A percentile compares a stretch with the other conserved stretches of the same genome.
These are phyloP conservation scores for Aspergillus carlsbadensis DNA, from an alignment of 495 filamentous ascomycete species.

Conservation along the genomic window DNA sequence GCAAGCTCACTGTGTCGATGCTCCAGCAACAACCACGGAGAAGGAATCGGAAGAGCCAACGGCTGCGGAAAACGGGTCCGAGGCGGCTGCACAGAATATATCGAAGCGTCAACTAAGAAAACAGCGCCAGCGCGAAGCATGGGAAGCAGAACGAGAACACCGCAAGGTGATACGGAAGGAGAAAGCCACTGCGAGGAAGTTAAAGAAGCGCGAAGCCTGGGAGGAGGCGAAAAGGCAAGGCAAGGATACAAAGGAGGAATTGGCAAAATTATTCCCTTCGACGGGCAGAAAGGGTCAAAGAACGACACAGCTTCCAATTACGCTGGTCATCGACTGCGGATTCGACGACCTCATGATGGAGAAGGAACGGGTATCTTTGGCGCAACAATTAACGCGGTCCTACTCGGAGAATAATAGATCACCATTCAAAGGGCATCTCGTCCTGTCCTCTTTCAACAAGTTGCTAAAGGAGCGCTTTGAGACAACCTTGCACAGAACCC, in stretches of 20 bases:
- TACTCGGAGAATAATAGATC: slow-evolving; percentile 83
- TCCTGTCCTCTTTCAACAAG: slow-evolving; percentile 73
- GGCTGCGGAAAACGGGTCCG: slow-evolving; percentile 11
- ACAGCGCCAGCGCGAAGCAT: slow-evolving; percentile 59
- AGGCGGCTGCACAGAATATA: slow-evolving; percentile 33
- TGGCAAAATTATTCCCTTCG: slow-evolving; percentile 36
- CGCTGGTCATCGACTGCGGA: slow-evolving; percentile 84
- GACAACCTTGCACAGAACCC: slow-evolving; percentile 60
- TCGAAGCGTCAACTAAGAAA: slow-evolving; percentile 87
- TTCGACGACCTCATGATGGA: slow-evolving; percentile 88
- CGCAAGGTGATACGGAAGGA: slow-evolving; percentile 72
- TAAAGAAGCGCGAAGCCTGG: slow-evolving; percentile 49
- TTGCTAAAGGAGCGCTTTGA: slow-evolving; percentile 77
- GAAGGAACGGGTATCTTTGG: slow-evolving; percentile 78
- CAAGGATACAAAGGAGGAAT: slow-evolving; percentile 27
- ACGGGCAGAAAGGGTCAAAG: slow-evolving; percentile 25
- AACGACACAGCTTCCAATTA: slow-evolving; percentile 62
- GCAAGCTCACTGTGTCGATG: slow-evolving; percentile 9
- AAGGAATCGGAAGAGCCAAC: slow-evolving; percentile 12
- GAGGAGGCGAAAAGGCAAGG: slow-evolving; percentile 30
- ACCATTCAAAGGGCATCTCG: slow-evolving; percentile 63
- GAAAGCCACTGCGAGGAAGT: slow-evolving; percentile 63
- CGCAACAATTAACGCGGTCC: slow-evolving; percentile 75
- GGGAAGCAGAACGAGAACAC: slow-evolving; percentile 65
- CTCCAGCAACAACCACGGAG: not conserved